Percentiles rank a stretch among this genome's conserved stretches.
These are phyloP conservation scores for Reticulascus tulasneorum DNA, from an alignment of 2,329 filamentous ascomycete species.

Conservation along the genomic window DNA sequence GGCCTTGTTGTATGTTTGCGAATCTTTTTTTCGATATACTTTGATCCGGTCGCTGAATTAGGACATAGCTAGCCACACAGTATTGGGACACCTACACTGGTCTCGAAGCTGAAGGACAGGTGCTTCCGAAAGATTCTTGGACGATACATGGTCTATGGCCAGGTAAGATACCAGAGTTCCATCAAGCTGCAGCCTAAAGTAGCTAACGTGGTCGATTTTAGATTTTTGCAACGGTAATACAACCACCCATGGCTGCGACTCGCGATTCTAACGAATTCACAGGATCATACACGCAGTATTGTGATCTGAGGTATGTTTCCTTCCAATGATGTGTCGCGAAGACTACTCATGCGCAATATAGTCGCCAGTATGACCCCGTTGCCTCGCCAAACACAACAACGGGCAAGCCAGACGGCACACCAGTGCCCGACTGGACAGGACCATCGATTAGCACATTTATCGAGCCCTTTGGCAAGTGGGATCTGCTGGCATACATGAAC, in stretches of 20 bases:
- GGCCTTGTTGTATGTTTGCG: constrained; percentile 45
- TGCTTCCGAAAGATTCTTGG: constrained; percentile 54
- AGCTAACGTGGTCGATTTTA: constrained; percentile 7
- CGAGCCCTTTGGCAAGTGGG: constrained; percentile 51
- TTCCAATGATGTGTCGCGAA: not conserved
- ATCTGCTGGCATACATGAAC: constrained; percentile 63
- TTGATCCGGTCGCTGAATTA: not conserved
- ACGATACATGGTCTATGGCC: constrained; percentile 59
- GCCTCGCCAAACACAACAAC: constrained; percentile 62
- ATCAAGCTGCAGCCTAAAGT: not conserved
- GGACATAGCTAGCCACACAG: constrained; percentile 49
- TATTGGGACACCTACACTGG: constrained; percentile 65
- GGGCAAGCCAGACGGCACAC: constrained; percentile 45
- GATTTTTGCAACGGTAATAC: constrained; percentile 44
- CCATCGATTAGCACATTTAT: constrained; percentile 56
- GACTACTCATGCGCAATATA: no score
- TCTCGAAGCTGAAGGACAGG: constrained; percentile 51
- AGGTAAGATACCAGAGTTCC: constrained; percentile 18
- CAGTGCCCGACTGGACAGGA: constrained; percentile 56
- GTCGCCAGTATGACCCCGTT: constrained; percentile 59
- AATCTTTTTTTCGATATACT: no score
- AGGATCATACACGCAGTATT: constrained; percentile 63
- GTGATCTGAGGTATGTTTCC: constrained; percentile 44
- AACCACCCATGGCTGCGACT: not conserved
- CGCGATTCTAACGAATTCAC: constrained; percentile 24